Evolutionary conservation across 805 yeast species (phyloP), one percentile per base, ranked within the genome.

Genomic region (Limtongozyma cylindracea): DNA sequence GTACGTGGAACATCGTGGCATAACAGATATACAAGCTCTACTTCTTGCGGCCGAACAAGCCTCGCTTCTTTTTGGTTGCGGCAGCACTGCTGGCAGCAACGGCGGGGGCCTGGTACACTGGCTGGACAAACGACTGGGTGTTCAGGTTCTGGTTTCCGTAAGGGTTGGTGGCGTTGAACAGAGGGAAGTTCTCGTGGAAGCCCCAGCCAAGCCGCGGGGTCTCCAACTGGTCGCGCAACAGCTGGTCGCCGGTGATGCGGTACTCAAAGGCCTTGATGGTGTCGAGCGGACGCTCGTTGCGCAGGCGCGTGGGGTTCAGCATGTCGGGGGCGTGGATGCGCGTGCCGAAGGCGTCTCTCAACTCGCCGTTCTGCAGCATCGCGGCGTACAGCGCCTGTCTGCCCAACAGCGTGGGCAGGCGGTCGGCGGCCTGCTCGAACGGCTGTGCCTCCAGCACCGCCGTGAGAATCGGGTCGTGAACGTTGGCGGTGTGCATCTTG

Each of bases 361-460:
- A 38, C 14, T 67, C 66, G 19, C 51, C 53, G 14, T 60, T 64
- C 19, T 64, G 58, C 11, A 49, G 41, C 26, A 45, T 39, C n/a
- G n/a, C n/a, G n/a, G n/a, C n/a, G 32, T 42, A 50, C 25, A 49
- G 41, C n/a, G n/a, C n/a, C n/a, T n/a, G n/a, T n/a, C n/a, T n/a
- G n/a, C n/a, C n/a, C n/a, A n/a, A n/a, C n/a, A n/a, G n/a, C n/a
- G n/a, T n/a, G 12, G 49, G 57, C 42, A 50, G 44, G 43, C 49
- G 52, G 37, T 30, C 41, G 21, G 45, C 47, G 19, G 59, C 59
- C 33, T 51, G 53, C 46, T 88, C 93, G 41, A 77, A 88, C 6
- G 98, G 98, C 51, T 88, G 96, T 6, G 72, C 84, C 45, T 84
- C 96, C 38, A 73, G 80, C 20, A 88, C 91, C 3, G 98, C 98